Evolutionary conservation across 805 yeast genomes (phyloP).

Genomic region (Scheffersomyces spartinae): DNA sequence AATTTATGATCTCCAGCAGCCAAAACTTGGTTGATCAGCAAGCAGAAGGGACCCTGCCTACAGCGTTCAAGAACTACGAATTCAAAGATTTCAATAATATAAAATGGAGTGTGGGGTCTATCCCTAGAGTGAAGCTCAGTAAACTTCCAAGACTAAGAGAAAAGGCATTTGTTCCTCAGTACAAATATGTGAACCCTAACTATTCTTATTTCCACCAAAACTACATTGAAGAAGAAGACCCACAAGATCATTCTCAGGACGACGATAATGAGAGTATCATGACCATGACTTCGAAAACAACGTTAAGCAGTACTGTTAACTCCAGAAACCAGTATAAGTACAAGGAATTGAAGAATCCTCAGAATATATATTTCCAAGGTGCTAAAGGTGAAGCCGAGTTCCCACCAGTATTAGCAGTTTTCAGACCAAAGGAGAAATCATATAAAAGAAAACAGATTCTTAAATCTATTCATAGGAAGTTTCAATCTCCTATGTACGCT

Average conservation of each 20-base stretch:
- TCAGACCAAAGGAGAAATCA: slow-evolving; percentile 29
- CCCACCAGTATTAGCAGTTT: slow-evolving; percentile 24
- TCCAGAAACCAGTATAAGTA: slow-evolving; percentile 4
- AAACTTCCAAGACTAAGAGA: no score
- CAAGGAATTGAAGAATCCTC: slow-evolving; percentile 10
- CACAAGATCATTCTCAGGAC: slow-evolving; percentile 4
- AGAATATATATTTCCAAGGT: slow-evolving; percentile 16
- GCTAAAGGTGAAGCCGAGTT: slow-evolving; percentile 4
- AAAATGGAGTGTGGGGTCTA: slow-evolving; percentile 33
- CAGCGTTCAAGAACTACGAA: slow-evolving; percentile 15
- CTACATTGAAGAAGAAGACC: slow-evolving; percentile 11
- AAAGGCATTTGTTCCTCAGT: no score
- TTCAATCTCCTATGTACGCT: slow-evolving; percentile 1
- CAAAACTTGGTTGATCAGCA: slow-evolving; percentile 3
- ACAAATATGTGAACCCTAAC: no score
- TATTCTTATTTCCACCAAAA: slow-evolving; percentile 27
- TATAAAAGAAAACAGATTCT: slow-evolving; percentile 24
- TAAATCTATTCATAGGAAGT: slow-evolving; percentile 1
- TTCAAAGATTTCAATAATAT: slow-evolving; percentile 13
- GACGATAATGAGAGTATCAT: no score
- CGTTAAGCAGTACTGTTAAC: slow-evolving; percentile 9
- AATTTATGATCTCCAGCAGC: slow-evolving; percentile 3
- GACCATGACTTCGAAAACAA: slow-evolving; percentile 6
- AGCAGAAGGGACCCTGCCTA: slow-evolving; percentile 2
- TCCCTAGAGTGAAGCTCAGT: slow-evolving; percentile 27